phyloP scores from a whole-genome alignment of 768 basidiomycete genomes.

The Ramaria sp. region DNA sequence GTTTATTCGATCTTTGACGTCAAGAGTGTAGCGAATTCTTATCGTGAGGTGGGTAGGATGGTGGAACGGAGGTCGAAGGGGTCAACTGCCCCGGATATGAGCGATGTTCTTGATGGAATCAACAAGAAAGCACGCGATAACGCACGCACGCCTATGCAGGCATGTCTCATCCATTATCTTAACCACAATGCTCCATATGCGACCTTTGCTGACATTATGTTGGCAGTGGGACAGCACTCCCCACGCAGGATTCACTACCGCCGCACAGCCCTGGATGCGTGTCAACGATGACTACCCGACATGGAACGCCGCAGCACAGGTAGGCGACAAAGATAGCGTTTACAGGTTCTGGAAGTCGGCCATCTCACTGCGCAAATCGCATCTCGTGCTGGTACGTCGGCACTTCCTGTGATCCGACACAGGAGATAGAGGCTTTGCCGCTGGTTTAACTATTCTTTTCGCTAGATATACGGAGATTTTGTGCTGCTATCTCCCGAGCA shows the following conservation, averaged over 20 bases:
- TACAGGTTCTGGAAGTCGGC: slow-evolving; percentile 51
- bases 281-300: slow-evolving; percentile 53
- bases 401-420: background rate
- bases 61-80: slow-evolving; percentile 25
- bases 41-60: slow-evolving; percentile 21
- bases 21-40: background rate
- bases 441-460: background rate
- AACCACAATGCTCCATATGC: background rate
- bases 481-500: slow-evolving; percentile 33
- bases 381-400: slow-evolving; percentile 40
- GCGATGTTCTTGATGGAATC: slow-evolving; percentile 45
- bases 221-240: slow-evolving; percentile 42
- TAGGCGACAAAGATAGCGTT: slow-evolving; percentile 39
- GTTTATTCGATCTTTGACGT: slow-evolving; percentile 14
- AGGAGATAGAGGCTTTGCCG: too few relatives aligned
- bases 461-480: slow-evolving; percentile 54
- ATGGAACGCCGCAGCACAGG: slow-evolving; percentile 47
- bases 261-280: slow-evolving; percentile 53
- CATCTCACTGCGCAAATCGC: slow-evolving; percentile 38
- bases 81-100: slow-evolving; percentile 39
- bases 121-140: slow-evolving; percentile 62
- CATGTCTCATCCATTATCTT: slow-evolving; percentile 15
- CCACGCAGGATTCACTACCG: slow-evolving; percentile 56
- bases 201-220: background rate
- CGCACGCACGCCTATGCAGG: slow-evolving; percentile 60